Conservation (phyloP, 148 eudicot genomes). For the Amaranthus hypochondriacus region DNA sequence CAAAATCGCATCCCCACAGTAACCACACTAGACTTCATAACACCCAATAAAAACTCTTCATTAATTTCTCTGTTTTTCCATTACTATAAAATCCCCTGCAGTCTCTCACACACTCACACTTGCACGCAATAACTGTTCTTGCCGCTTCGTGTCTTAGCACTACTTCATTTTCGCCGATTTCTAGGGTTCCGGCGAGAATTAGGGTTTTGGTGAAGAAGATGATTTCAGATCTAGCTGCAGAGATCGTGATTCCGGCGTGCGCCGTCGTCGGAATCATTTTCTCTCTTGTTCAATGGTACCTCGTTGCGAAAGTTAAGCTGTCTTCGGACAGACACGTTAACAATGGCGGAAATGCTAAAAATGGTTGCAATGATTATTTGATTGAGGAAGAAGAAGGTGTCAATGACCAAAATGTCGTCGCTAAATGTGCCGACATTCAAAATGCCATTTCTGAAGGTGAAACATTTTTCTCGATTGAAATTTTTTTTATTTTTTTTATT, state of each 20-base stretch:
- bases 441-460: slow-evolving; percentile 78
- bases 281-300: slow-evolving; percentile 60
- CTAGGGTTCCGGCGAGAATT: slow-evolving; percentile 16
- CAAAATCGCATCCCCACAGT: neutral
- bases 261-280: slow-evolving; percentile 65
- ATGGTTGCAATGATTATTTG: slow-evolving; percentile 47
- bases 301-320: slow-evolving; percentile 57
- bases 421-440: slow-evolving; percentile 76
- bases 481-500: neutral
- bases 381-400: slow-evolving; percentile 79
- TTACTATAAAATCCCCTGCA: slow-evolving; percentile 17
- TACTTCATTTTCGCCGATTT: slow-evolving; percentile 7
- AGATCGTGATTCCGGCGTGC: slow-evolving; percentile 62
- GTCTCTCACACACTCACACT: neutral
- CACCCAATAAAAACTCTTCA: neutral
- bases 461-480: neutral
- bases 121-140: neutral
- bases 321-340: slow-evolving; percentile 30
- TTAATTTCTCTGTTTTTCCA: neutral
- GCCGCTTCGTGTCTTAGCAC: neutral
- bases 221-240: slow-evolving; percentile 62
- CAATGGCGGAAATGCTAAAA: slow-evolving; percentile 33
- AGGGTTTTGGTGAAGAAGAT: slow-evolving; percentile 20
- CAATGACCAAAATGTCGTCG: slow-evolving; percentile 45
- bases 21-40: neutral